phyloP scores from a whole-genome alignment of 805 yeast genomes.

The Hanseniaspora vineae region DNA sequence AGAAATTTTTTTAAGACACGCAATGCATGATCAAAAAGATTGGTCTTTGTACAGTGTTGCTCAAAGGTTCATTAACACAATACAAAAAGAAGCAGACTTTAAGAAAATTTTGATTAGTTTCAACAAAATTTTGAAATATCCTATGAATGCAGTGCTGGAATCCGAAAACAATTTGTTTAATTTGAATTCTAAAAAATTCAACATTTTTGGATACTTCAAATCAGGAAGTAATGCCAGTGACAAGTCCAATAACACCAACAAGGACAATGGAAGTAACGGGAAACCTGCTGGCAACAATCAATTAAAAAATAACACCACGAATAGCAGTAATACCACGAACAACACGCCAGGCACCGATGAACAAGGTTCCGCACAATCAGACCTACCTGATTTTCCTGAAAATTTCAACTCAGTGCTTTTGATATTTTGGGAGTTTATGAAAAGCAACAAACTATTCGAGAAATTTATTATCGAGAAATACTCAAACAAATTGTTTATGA shows the following conservation, averaged over 20 bases:
- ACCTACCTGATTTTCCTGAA: slow-evolving; percentile 22
- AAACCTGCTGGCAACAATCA: too few relatives aligned
- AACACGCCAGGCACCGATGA: too few relatives aligned
- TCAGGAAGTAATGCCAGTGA: background rate
- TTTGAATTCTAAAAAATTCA: slow-evolving; percentile 3
- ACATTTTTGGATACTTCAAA: slow-evolving; percentile 2
- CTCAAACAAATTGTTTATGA: slow-evolving; percentile 40
- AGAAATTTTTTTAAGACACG: background rate
- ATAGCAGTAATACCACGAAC: too few relatives aligned
- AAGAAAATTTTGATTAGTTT: slow-evolving; percentile 35
- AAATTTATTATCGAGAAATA: slow-evolving; percentile 31
- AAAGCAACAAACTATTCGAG: slow-evolving; percentile 52
- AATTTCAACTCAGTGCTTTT: slow-evolving; percentile 39
- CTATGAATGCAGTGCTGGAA: slow-evolving; percentile 29
- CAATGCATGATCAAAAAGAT: too few relatives aligned
- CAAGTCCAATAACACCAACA: slow-evolving; percentile 1
- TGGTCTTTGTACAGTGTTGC: slow-evolving; percentile 1
- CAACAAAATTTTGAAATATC: slow-evolving; percentile 33
- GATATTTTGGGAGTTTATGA: slow-evolving; percentile 63
- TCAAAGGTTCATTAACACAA: slow-evolving; percentile 30
- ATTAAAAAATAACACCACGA: too few relatives aligned
- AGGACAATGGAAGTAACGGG: slow-evolving; percentile 1
- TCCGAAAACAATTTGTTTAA: slow-evolving; percentile 27
- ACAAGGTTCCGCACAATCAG: too few relatives aligned
- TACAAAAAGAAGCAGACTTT: slow-evolving; percentile 44